phyloP scores from a whole-genome alignment of 495 filamentous ascomycete genomes.

The Cercophora sp. region DNA sequence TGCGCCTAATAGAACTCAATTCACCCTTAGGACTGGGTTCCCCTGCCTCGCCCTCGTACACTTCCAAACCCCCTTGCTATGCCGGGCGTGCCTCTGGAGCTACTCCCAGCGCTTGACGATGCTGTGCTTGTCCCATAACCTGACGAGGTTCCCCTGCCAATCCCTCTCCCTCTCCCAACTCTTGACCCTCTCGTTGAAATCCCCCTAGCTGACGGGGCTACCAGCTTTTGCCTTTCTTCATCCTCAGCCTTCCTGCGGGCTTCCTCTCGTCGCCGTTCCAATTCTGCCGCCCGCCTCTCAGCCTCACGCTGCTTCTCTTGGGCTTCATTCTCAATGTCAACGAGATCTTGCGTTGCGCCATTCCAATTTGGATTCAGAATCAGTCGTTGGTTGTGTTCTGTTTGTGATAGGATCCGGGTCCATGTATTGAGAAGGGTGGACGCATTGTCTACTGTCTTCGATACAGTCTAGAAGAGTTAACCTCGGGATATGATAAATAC shows the following conservation, averaged over 20 bases:
- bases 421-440: conserved; percentile 92
- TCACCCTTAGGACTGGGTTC: too few species aligned
- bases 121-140: conserved; percentile 28
- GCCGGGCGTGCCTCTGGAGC: conserved; percentile 32
- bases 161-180: conserved; percentile 19
- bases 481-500: too few species aligned
- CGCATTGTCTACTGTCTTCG: conserved; percentile 78
- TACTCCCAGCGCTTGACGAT: conserved; percentile 25
- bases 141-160: conserved; percentile 17
- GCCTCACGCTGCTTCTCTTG: conserved; percentile 65
- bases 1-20: too few species aligned
- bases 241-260: conserved; percentile 66
- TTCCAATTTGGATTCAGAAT: conserved; percentile 88
- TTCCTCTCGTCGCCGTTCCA: conserved; percentile 70
- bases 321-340: conserved; percentile 76
- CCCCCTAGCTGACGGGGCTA: conserved; percentile 30
- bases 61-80: conserved; percentile 36
- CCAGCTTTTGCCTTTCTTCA: conserved; percentile 54
- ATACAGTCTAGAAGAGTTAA: conserved; percentile 67
- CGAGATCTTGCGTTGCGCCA: conserved; percentile 77
- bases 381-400: conserved; percentile 92
- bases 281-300: conserved; percentile 68
- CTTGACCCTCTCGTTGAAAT: conserved; percentile 21
- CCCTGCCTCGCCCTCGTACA: conserved; percentile 15
- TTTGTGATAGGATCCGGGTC: conserved; percentile 92